A percentile compares a stretch with the other conserved stretches of the same genome.
These are phyloP conservation scores for Claviceps capensis DNA, from an alignment of 2,329 filamentous ascomycete species.

Conservation along the genomic window DNA sequence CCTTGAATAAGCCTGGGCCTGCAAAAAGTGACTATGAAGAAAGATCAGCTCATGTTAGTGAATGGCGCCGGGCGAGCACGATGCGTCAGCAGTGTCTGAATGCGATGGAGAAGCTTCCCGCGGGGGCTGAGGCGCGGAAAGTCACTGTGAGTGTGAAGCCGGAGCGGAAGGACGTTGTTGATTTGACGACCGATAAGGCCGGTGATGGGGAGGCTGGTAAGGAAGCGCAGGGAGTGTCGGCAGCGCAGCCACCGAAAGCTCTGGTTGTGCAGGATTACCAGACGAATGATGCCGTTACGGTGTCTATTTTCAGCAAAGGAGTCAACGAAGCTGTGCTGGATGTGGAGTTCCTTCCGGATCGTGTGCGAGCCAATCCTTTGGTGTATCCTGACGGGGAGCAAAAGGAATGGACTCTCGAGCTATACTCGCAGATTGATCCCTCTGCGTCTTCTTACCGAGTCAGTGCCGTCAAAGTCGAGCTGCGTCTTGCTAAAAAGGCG, in stretches of 20 bases:
- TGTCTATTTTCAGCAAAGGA: constrained; percentile 30
- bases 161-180: constrained; percentile 16
- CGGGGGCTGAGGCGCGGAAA: constrained; percentile 32
- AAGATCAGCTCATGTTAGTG: constrained; percentile 1
- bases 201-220: no score
- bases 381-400: constrained; percentile 35
- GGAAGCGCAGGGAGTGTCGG: not conserved
- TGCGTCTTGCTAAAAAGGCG: constrained; percentile 54
- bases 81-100: constrained; percentile 35
- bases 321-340: constrained; percentile 26
- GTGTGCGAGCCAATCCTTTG: constrained; percentile 16
- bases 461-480: constrained; percentile 67
- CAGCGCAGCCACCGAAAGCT: not conserved
- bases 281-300: constrained; percentile 19
- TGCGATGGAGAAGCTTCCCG: constrained; percentile 29
- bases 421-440: constrained; percentile 52
- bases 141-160: constrained; percentile 23
- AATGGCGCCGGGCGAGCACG: constrained; percentile 28
- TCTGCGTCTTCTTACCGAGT: constrained; percentile 47
- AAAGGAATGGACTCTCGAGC: constrained; percentile 47
- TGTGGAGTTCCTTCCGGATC: constrained; percentile 19
- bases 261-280: constrained; percentile 23
- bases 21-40: no score
- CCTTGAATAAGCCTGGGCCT: constrained; percentile 11
- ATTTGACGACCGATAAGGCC: constrained; percentile 4